phyloP scores from a whole-genome alignment of 1,284 basidiomycete species.

The Moesziomyces aphidis region DNA sequence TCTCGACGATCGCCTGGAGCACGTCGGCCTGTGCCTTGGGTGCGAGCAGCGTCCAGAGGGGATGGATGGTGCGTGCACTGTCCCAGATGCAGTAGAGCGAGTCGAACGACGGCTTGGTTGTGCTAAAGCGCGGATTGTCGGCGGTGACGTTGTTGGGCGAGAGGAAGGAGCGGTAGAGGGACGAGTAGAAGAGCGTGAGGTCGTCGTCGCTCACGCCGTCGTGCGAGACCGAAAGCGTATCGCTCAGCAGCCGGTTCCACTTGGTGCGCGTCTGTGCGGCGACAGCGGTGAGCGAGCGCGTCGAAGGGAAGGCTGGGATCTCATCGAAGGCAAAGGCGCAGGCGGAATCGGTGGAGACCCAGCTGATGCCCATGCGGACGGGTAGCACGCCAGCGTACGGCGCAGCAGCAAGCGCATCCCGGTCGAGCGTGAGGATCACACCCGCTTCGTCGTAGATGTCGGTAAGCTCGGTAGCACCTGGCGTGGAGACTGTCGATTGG shows the following conservation, averaged over 20 bases:
- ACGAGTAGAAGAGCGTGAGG: constrained; percentile 73
- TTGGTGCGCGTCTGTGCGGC: constrained; percentile 3
- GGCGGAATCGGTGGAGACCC: constrained; percentile 28
- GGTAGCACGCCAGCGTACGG: constrained; percentile 8
- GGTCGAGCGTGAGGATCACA: constrained; percentile 13
- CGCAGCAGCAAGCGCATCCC: constrained; percentile 6
- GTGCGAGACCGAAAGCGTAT: constrained; percentile 13
- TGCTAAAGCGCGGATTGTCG: constrained; percentile 78
- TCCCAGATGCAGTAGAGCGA: constrained; percentile 76
- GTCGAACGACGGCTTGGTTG: constrained; percentile 75
- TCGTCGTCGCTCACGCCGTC: constrained; percentile 19
- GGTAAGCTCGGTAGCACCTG: not conserved
- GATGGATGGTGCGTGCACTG: constrained; percentile 29
- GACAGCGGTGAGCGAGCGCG: constrained; percentile 7
- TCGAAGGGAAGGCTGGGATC: constrained; percentile 16
- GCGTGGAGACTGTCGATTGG: not conserved
- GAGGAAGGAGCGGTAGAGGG: constrained; percentile 76
- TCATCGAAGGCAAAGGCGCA: constrained; percentile 34
- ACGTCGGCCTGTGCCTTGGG: constrained; percentile 31
- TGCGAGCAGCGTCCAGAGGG: constrained; percentile 29
- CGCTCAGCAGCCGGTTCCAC: constrained; percentile 34
- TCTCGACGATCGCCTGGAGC: constrained; percentile 61
- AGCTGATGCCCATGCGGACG: constrained; percentile 39
- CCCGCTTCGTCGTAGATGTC: constrained; percentile 21
- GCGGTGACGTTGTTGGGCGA: constrained; percentile 78